These are phyloP conservation scores for Sesbania bispinosa DNA, from an alignment of 306 rosid genomes.

Conservation along the genomic window DNA sequence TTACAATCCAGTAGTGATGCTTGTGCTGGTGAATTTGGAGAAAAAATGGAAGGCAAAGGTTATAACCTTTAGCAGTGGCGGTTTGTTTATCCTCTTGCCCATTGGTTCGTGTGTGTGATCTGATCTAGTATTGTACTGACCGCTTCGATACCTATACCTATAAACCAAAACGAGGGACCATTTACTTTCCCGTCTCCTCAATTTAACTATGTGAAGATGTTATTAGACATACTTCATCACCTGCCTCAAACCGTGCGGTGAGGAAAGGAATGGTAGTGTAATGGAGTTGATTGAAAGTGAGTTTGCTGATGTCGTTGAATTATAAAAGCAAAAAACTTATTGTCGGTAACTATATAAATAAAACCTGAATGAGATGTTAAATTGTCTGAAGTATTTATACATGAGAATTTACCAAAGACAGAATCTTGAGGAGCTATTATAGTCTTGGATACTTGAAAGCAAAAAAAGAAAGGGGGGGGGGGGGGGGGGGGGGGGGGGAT, in stretches of 20 bases:
- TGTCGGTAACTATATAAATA: neutral
- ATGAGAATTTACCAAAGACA: neutral
- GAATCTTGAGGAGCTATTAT: neutral
- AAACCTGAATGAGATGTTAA: neutral
- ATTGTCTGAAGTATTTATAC: neutral
- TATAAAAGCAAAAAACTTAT: neutral
- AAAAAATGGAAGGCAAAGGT: conserved; percentile 19
- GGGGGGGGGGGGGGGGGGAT: too few species aligned
- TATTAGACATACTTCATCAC: neutral
- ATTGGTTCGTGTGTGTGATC: conserved; percentile 23
- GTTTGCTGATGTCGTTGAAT: neutral
- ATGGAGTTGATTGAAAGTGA: neutral
- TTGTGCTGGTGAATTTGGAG: conserved; percentile 23
- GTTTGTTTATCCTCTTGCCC: conserved; percentile 14
- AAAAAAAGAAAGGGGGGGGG: too few species aligned
- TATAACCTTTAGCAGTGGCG: conserved; percentile 12
- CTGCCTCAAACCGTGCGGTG: neutral
- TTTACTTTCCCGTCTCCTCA: conserved; percentile 3
- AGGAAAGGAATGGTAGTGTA: neutral
- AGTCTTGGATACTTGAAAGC: neutral
- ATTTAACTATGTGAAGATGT: conserved; percentile 13
- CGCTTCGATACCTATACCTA: neutral
- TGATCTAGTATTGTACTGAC: neutral
- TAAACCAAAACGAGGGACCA: conserved; percentile 22
- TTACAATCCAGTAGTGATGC: conserved; percentile 9